Percentiles rank a stretch among this genome's conserved stretches.
Conservation (phyloP, 495 filamentous ascomycete species). For the Penicillium coffeae region DNA sequence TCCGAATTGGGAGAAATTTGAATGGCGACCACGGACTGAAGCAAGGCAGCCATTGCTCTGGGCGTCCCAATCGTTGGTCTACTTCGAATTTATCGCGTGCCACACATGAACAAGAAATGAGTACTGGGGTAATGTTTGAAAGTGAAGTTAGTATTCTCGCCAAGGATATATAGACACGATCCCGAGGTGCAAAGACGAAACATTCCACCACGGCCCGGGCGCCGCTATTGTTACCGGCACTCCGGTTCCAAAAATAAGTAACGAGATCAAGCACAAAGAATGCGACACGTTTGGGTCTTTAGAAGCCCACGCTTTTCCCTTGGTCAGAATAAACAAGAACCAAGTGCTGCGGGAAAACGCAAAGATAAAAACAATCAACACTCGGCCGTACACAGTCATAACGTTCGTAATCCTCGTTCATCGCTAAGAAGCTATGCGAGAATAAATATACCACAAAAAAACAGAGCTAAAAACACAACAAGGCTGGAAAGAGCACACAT, state of each 20-base stretch:
- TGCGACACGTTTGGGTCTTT: slow-evolving; percentile 11
- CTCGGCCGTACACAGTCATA: slow-evolving; percentile 47
- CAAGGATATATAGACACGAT: slow-evolving; percentile 23
- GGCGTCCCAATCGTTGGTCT: too few relatives aligned
- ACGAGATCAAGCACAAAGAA: slow-evolving; percentile 10
- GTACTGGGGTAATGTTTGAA: too few relatives aligned
- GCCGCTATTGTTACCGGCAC: slow-evolving; percentile 17
- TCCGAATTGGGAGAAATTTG: too few relatives aligned
- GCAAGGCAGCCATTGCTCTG: too few relatives aligned
- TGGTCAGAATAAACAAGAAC: not conserved
- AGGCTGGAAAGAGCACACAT: slow-evolving; percentile 9
- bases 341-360: slow-evolving; percentile 8
- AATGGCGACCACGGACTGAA: too few relatives aligned
- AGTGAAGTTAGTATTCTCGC: not conserved
- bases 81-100: too few relatives aligned
- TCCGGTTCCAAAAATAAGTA: slow-evolving; percentile 18
- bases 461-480: slow-evolving; percentile 19
- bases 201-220: slow-evolving; percentile 13
- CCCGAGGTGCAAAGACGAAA: slow-evolving; percentile 4
- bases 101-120: too few relatives aligned
- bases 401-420: slow-evolving; percentile 49
- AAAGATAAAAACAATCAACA: slow-evolving; percentile 22
- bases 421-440: slow-evolving; percentile 43
- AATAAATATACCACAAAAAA: slow-evolving; percentile 39
- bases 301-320: slow-evolving; percentile 9